Evolutionary conservation across 2,329 filamentous ascomycete species (phyloP).

Genomic region (Epichloe festucae): DNA sequence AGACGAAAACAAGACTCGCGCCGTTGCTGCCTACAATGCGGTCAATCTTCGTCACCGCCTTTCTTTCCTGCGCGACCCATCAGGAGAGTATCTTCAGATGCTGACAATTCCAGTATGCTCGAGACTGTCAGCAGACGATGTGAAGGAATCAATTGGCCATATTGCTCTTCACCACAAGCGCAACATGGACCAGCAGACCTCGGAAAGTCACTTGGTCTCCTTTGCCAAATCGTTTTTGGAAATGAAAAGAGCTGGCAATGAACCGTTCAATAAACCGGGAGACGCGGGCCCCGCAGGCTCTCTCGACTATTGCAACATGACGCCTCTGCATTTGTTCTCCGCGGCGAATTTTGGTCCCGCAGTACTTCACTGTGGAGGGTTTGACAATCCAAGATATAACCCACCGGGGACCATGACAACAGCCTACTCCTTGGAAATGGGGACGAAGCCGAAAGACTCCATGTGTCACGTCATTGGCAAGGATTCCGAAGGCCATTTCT

Average conservation of each 20-base stretch:
- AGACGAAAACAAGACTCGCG: neutral
- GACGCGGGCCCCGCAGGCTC: neutral
- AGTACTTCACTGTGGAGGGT: neutral
- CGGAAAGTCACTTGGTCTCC: constrained; percentile 1
- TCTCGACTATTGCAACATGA: constrained; percentile 4
- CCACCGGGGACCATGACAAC: constrained; percentile 4
- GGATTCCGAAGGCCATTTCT: constrained; percentile 4
- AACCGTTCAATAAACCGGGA: neutral
- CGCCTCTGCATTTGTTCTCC: constrained; percentile 2
- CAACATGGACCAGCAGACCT: constrained; percentile 1
- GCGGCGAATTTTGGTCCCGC: constrained; percentile 5
- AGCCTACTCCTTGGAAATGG: constrained; percentile 1
- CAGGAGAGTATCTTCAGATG: constrained; percentile 5
- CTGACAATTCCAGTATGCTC: constrained; percentile 4
- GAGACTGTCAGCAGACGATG: neutral
- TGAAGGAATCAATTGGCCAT: neutral
- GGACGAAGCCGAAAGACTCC: neutral
- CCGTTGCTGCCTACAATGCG: neutral
- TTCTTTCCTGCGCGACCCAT: constrained; percentile 2
- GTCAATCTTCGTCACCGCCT: constrained; percentile 5
- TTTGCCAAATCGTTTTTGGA: neutral
- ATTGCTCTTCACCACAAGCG: constrained; percentile 5
- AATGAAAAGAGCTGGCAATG: neutral
- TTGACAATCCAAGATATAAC: constrained; percentile 2
- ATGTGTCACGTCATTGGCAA: constrained; percentile 4